Evolutionary conservation across 441 rosid species (phyloP), one percentile per base, ranked within the genome.

Genomic region (Omphalea diandra): DNA sequence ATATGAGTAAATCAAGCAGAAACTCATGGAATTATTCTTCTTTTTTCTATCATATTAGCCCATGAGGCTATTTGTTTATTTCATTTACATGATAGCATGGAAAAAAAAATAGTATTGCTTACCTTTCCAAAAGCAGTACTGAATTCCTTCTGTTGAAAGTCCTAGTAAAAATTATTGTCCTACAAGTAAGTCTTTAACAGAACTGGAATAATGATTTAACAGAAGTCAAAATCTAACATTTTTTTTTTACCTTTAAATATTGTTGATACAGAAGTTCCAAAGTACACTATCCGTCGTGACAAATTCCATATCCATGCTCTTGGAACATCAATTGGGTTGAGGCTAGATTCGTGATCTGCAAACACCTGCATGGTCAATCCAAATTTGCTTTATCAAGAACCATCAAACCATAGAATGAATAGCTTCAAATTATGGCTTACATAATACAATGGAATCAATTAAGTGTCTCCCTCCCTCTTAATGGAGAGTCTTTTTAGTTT

Each of bases 121-220:
- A 93, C 99, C 98, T 93, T 76, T 90, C 98, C 99, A 91, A 69
- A 93, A 96, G 87, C 96, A 93, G 82, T 63, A 75, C 57, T 88
- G 97, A 65, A 91, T 90, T 74, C 80, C 88, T 77, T 86, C 96
- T 0, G 94, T 91, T 17, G 97, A 68, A 63, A 96, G 86, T 47
- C 99, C 98, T 96, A 76, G 20, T 35, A 61, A 63, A 75, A 70
- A 78, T 59, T 65, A 69, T 24, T 43, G 7, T 60, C 63, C 56
- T 65, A 66, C 76, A 20, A 68, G 82, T 71, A 22, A 72, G 81
- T 66, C 69, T 54, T 43, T 26, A 52, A 43, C 52, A 65, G 38
- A 69, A 68, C 22, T 68, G 18, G 47, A 57, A 38, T 52, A 56
- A 63, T 59, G 50, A 65, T 49, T 54, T 15, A 53, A 18, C 36